Base-by-base conservation (phyloP, 1,284 basidiomycete species). In the Malassezia cuniculi region DNA sequence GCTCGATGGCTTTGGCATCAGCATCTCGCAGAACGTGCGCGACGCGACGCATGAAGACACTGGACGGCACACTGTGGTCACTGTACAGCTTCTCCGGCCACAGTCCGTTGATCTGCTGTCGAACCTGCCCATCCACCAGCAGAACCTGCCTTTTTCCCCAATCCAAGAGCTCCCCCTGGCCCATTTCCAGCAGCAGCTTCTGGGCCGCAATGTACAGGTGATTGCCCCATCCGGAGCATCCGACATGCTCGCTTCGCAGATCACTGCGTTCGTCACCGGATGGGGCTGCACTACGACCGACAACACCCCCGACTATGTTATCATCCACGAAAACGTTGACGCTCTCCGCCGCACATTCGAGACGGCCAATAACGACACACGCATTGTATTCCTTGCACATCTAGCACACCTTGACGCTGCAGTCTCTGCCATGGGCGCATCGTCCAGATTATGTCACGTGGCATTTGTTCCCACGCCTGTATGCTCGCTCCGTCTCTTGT, bases 1-100 rank as follows among this genome's bases (percentile, higher is more conserved):
- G 26, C 38, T 45, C 6, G 42, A 39, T 16, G 42, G 39, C 11
- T 24, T 45, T 21, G 42, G 42, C 24, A 17, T 39, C 19, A 18
- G 15, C 8, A 16, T 34, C 6, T 18, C 32, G 21, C 42, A 39
- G 30, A 18, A 12, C n/a, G 19, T 28, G n/a, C 17, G 36, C 9
- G 12, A 24, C 22, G 7, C 22, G 22, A 24, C 22, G 22, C 22
- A 24, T 6, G 22, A 6, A 11, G 22, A 6, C 22, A 11, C 7
- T 11, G 22, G 22, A 11, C 22, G 11, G 22, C 22, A 24, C 22
- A 44, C 31, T 17, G 31, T 29, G 21, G 22, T 39, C 14, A 29
- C 14, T 6, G 26, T 44, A 9, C 15, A 31, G 19, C 26, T 45
- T 17, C 25, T 24, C 14, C 36, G 37, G 14, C 42, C 42, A 3